Evolutionary conservation across 371 early-diverging fungal species (phyloP).

Genomic region (Mucor irregularis): DNA sequence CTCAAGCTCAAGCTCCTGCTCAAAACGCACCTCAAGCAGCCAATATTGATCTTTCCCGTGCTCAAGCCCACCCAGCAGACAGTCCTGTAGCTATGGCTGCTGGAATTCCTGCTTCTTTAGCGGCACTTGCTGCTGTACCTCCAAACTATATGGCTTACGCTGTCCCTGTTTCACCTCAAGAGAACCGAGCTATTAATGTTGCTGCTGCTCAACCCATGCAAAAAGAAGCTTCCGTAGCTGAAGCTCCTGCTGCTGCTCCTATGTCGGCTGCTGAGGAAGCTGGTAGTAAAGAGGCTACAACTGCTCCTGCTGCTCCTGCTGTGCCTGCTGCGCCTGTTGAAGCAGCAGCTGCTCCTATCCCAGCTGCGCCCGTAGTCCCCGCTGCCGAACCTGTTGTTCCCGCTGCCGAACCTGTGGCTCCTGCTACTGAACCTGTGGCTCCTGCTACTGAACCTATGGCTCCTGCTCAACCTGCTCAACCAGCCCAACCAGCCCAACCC

Average conservation of each 20-base stretch:
- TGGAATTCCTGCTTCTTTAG: slow-evolving; percentile 5
- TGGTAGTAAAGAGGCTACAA: neutral
- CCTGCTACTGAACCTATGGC: neutral
- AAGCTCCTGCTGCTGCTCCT: neutral
- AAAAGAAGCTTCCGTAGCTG: neutral
- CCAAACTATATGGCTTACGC: neutral
- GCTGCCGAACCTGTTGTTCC: neutral
- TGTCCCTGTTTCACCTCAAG: too few relatives aligned
- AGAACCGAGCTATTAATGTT: neutral
- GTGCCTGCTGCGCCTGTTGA: neutral
- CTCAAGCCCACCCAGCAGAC: too few relatives aligned
- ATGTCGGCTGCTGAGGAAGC: neutral
- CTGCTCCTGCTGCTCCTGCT: neutral
- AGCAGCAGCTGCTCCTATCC: neutral
- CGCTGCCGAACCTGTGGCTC: neutral
- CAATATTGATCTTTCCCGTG: too few relatives aligned
- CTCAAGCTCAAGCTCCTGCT: too few relatives aligned
- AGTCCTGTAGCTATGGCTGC: slow-evolving; percentile 5
- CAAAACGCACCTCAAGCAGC: neutral
- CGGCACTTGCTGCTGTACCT: slow-evolving; percentile 8
- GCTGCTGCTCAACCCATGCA: neutral
- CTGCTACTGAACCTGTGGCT: slow-evolving; percentile 1
- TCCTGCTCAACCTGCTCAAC: neutral
- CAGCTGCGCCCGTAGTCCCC: neutral
- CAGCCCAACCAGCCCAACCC: neutral